phyloP scores from a whole-genome alignment of 352 stramenopile species.

The Pythium insidiosum region DNA sequence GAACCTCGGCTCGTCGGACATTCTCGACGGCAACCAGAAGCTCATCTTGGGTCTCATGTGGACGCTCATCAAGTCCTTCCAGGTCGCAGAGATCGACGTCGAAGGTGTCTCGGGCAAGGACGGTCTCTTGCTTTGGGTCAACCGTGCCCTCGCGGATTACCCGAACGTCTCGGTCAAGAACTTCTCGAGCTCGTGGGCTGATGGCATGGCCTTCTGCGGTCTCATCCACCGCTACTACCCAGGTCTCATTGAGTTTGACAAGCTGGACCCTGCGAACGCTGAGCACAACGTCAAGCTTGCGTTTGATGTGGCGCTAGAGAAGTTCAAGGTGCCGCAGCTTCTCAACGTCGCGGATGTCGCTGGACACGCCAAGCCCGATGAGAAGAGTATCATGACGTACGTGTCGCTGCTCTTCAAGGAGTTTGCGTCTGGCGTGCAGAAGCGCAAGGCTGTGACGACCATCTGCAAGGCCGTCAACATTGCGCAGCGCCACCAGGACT shows the following conservation, averaged over 20 bases:
- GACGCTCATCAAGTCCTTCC: conserved; percentile 90
- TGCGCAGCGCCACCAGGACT: conserved; percentile 81
- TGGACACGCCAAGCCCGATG: conserved; percentile 78
- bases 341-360: conserved; percentile 84
- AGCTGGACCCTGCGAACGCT: conserved; percentile 54
- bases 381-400: conserved; percentile 91
- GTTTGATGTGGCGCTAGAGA: conserved; percentile 78
- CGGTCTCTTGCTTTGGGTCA: conserved; percentile 85
- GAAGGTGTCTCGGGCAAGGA: conserved; percentile 88
- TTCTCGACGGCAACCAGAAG: conserved; percentile 89
- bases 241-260: conserved; percentile 78
- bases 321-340: conserved; percentile 84
- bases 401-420: conserved; percentile 89
- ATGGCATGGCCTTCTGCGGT: conserved; percentile 87
- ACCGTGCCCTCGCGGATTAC: conserved; percentile 84
- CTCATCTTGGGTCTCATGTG: conserved; percentile 89
- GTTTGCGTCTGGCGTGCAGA: conserved; percentile 85
- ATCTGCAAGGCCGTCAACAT: conserved; percentile 89
- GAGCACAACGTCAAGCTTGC: conserved; percentile 71
- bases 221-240: conserved; percentile 88
- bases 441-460: conserved; percentile 85
- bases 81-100: conserved; percentile 80
- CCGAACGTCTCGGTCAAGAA: conserved; percentile 79
- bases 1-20: conserved; percentile 90
- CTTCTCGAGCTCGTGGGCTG: conserved; percentile 82